These are phyloP conservation scores for Cochlearia excelsa DNA, from an alignment of 345 rosid genomes.

Conservation along the genomic window DNA sequence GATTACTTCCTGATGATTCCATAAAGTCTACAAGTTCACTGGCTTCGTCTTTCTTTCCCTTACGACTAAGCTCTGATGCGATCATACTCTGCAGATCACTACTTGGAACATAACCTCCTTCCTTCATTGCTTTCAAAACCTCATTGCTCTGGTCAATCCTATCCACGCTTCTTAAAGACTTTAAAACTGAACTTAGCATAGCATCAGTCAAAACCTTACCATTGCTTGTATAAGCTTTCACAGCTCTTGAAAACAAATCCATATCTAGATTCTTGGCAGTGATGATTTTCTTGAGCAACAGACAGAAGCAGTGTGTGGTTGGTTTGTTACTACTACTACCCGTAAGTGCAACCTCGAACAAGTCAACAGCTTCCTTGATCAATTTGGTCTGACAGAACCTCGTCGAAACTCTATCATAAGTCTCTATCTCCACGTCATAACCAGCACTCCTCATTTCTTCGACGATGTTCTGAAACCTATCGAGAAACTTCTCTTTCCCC, in stretches of 20 bases:
- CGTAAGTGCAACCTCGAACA: constrained; percentile 71
- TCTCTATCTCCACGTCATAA: constrained; percentile 63
- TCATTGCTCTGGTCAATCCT: constrained; percentile 52
- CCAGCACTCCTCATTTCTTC: constrained; percentile 65
- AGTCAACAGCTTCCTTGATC: constrained; percentile 68
- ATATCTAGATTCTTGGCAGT: constrained; percentile 57
- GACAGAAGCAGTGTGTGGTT: constrained; percentile 43
- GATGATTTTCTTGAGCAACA: constrained; percentile 66
- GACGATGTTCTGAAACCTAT: constrained; percentile 72
- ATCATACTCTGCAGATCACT: constrained; percentile 53
- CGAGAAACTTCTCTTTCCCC: constrained; percentile 74
- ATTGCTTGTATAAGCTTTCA: constrained; percentile 45
- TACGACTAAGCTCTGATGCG: constrained; percentile 52
- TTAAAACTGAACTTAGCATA: constrained; percentile 59
- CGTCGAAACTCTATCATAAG: constrained; percentile 49
- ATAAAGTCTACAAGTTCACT: constrained; percentile 47
- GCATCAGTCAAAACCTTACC: constrained; percentile 63
- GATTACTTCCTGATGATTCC: constrained; percentile 48
- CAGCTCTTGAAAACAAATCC: constrained; percentile 64
- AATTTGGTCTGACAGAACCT: constrained; percentile 62
- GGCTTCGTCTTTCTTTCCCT: constrained; percentile 53
- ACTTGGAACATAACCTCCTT: constrained; percentile 48
- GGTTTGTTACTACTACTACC: constrained; percentile 53
- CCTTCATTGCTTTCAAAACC: constrained; percentile 66
- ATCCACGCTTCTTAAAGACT: constrained; percentile 63